Evolutionary conservation across 1,139 yeast species (phyloP).

Genomic region (Kodamaea sp.): DNA sequence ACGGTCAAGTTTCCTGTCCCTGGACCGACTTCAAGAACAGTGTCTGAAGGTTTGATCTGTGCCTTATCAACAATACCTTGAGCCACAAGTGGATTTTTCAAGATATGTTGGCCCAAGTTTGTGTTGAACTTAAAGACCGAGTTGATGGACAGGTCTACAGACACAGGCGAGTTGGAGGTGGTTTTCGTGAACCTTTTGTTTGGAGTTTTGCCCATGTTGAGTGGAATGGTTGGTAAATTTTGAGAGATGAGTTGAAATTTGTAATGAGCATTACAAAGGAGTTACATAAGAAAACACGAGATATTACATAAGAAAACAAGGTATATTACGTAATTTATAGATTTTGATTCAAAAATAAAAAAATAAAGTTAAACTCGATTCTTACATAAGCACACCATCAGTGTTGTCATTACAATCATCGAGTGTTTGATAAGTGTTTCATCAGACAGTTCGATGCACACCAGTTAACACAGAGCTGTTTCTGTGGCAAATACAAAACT

Average conservation of each 20-base stretch:
- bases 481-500: no score
- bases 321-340: no score
- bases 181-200: constrained; percentile 49
- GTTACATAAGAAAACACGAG: constrained; percentile 46
- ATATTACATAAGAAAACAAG: constrained; percentile 46
- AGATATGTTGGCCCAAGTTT: constrained; percentile 93
- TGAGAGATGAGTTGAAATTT: constrained; percentile 8
- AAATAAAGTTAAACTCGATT: no score
- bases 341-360: no score
- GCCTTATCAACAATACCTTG: constrained; percentile 99
- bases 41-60: constrained; percentile 84
- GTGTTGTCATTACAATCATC: no score
- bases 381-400: no score
- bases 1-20: constrained; percentile 99
- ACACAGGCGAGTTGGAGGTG: constrained; percentile 27
- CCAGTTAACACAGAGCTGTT: no score
- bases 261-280: constrained; percentile 5
- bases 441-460: no score
- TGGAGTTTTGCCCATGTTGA: constrained; percentile 51
- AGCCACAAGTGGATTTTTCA: constrained; percentile 93
- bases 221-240: neutral
- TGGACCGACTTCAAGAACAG: constrained; percentile 95
- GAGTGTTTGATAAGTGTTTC: no score
- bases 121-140: constrained; percentile 95
- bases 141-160: constrained; percentile 67